Base-by-base conservation (phyloP, 331 rosid species). In the Malus hybrid region DNA sequence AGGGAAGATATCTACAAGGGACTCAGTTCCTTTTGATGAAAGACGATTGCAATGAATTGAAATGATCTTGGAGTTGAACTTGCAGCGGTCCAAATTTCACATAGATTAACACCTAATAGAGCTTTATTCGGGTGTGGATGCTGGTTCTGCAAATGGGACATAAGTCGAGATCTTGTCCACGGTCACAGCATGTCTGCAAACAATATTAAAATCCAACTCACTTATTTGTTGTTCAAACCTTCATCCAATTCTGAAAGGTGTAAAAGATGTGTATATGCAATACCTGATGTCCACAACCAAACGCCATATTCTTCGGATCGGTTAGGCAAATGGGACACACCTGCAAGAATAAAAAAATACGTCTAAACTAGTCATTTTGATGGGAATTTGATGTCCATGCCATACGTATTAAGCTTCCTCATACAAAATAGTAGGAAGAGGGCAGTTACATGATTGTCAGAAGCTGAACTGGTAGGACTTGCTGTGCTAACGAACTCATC, bases 281-380 rank as follows among this genome's bases (percentile, higher is more conserved):
- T 80, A 95, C 99, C 93, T 90, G 96, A 82, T 95, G 99, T 19
- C 97, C 98, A 29, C 99, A 95, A 66, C 96, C 99, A 70, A 95
- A 95, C 15, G 98, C 98, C 97, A 95, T 85, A 29, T 95, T 81
- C 83, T 85, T 92, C 5, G 91, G 84, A 82, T 88, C 63, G 13
- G 78, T 24, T 58, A 88, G 81, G 85, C 97, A 95, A 83, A 95
- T 89, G 80, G 91, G 90, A 81, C 99, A 95, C 71, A 77, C 70
- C 99, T 95, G 88, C 65, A 64, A 34, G 42, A 56, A 82, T 53
- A 57, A 77, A 72, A 71, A 72, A 66, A 80, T 10, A 34, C 61
- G 34, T 62, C 79, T 52, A 44, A 79, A 29, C 53, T 39, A 7
- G 57, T 24, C 7, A 14, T 5, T 12, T 68, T 30, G 26, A 30